These are phyloP conservation scores for Rhodocollybia butyracea DNA, from an alignment of 768 basidiomycete genomes.

Conservation along the genomic window DNA sequence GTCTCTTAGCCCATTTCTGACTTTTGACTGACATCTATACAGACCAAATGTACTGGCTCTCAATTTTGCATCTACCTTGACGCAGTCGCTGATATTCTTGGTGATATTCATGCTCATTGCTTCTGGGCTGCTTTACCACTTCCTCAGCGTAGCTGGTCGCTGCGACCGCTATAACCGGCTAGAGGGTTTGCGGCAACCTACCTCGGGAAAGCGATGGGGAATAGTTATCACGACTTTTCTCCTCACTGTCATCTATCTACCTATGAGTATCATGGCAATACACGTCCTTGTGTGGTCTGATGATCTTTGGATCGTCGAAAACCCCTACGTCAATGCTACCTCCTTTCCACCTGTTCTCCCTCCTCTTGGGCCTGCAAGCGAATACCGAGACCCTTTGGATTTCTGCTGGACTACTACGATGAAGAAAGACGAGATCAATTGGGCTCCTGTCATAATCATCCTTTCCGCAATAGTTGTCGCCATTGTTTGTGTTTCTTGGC, in stretches of 20 bases:
- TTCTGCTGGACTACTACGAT: slow-evolving; percentile 83
- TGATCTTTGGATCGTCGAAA: slow-evolving; percentile 70
- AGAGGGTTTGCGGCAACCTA: slow-evolving; percentile 53
- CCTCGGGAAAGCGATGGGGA: slow-evolving; percentile 44
- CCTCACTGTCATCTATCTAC: slow-evolving; percentile 68
- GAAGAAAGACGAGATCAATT: slow-evolving; percentile 66
- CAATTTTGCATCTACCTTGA: slow-evolving; percentile 62
- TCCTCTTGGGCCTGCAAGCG: slow-evolving; percentile 52
- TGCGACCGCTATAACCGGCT: slow-evolving; percentile 46
- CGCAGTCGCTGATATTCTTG: slow-evolving; percentile 60
- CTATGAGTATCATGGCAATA: slow-evolving; percentile 73
- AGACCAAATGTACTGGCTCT: slow-evolving; percentile 75
- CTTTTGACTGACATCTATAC: slow-evolving; percentile 8
- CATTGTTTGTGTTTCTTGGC: slow-evolving; percentile 36
- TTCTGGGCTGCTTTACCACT: slow-evolving; percentile 52
- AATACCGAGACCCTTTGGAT: slow-evolving; percentile 61
- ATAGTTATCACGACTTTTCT: slow-evolving; percentile 62
- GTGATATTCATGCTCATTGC: slow-evolving; percentile 54
- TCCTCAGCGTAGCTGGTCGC: slow-evolving; percentile 45
- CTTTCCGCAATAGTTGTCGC: slow-evolving; percentile 49
- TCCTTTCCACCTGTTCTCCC: slow-evolving; percentile 43
- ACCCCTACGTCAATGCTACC: slow-evolving; percentile 63
- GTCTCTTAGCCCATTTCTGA: not conserved
- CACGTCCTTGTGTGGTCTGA: slow-evolving; percentile 76
- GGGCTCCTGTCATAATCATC: slow-evolving; percentile 60